Conservation (phyloP, 2,329 filamentous ascomycete species). For the Cladosporium sp. region DNA sequence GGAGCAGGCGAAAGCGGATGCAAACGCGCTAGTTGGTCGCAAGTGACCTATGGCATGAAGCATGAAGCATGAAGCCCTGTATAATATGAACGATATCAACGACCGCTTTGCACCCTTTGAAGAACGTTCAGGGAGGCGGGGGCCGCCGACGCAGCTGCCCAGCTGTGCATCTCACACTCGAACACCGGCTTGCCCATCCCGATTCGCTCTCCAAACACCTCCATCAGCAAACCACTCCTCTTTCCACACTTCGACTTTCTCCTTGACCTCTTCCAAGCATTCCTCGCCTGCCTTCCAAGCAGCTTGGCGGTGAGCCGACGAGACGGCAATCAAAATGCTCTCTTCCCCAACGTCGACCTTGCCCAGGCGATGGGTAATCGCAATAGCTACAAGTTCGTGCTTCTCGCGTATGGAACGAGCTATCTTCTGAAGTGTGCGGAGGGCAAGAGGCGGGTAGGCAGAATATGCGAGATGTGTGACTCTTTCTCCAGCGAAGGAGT, state of each 20-base stretch:
- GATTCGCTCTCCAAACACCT: constrained; percentile 78
- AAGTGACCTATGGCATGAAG: not conserved
- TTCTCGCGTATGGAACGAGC: constrained; percentile 50
- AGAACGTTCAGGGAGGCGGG: too few species aligned
- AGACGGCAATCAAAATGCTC: constrained; percentile 84
- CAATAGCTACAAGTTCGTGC: constrained; percentile 64
- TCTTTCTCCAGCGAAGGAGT: constrained; percentile 64
- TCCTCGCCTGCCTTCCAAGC: constrained; percentile 88
- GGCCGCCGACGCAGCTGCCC: not conserved
- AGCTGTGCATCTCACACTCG: constrained; percentile 13
- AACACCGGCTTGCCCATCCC: constrained; percentile 59
- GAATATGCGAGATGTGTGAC: constrained; percentile 71
- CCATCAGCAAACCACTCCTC: constrained; percentile 79
- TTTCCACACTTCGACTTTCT: constrained; percentile 91
- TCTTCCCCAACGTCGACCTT: constrained; percentile 85
- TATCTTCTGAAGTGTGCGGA: constrained; percentile 62
- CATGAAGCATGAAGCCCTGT: not conserved
- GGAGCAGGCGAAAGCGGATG: constrained; percentile 12
- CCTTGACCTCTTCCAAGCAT: constrained; percentile 80
- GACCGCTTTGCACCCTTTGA: not conserved
- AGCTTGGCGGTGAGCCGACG: constrained; percentile 71
- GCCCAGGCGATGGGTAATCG: constrained; percentile 78
- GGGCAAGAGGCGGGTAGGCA: constrained; percentile 64
- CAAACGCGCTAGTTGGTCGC: not conserved
- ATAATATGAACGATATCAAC: constrained; percentile 8